Evolutionary conservation across 2,329 filamentous ascomycete species (phyloP), one percentile per base, ranked within the genome.

Genomic region (Fusarium xylarioides): DNA sequence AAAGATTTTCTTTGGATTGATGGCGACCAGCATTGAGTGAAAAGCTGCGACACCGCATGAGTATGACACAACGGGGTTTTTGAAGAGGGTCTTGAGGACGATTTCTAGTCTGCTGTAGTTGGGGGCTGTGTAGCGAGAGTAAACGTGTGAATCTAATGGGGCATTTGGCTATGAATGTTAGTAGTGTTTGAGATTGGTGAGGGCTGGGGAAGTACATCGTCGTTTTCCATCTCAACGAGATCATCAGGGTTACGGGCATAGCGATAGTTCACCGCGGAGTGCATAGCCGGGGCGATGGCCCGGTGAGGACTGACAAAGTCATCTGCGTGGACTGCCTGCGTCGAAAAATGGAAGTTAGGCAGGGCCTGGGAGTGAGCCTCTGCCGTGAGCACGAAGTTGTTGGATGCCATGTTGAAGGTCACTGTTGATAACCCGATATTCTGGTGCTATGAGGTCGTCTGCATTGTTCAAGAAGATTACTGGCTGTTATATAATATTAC

Each of bases 81-180:
- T 87, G 42, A 98, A 85, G 63, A 98, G 85, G n/a, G 90, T 88
- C 28, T 91, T 89, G 40, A 98, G 90, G 71, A 98, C 88, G 16
- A 93, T 87, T 84, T 98, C 96, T 71, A 98, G 89, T 26, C 95
- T 93, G 19, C 91, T 93, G 61, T 90, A 91, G 82, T 93, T 97
- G 53, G 95, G 94, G 4, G 91, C 90, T 5, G 90, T 89, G 75
- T 92, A 85, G 64, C 96, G 92, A 50, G 94, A 97, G 86, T 98
- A 98, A 76, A 97, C 83, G 83, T 95, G 92, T 4, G 88, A 87
- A 78, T 92, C 89, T 56, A 83, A 80, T 0, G 86, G 84, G 50
- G 86, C 84, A 50, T 83, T 72, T 61, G 87, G 84, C 87, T 88
- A 71, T 23, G n/a, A 37, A 53, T 12, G 73, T 72, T 59, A 52